These are phyloP conservation scores for Skeletonema grethae DNA, from an alignment of 108 stramenopile species.

Conservation along the genomic window DNA sequence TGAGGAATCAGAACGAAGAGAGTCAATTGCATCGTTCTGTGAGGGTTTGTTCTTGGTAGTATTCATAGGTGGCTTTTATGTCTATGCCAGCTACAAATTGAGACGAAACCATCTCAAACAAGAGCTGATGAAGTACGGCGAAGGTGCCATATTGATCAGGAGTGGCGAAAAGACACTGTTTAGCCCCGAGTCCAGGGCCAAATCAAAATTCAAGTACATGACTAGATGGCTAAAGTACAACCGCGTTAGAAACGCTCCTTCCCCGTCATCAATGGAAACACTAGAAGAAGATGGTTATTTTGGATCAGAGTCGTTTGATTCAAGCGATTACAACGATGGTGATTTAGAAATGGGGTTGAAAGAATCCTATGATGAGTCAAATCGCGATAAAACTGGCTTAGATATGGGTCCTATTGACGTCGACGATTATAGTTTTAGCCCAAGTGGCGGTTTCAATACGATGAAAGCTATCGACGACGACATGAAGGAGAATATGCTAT, in stretches of 20 bases:
- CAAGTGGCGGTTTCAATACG: constrained; percentile 2
- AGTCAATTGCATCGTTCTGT: constrained; percentile 27
- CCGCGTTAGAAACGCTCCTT: neutral
- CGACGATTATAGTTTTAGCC: neutral
- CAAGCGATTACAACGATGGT: constrained; percentile 21
- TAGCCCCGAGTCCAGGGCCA: neutral
- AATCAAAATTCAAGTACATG: neutral
- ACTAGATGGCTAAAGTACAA: constrained; percentile 2
- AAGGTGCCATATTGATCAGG: constrained; percentile 25
- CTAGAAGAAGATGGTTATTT: constrained; percentile 38
- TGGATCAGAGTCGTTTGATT: constrained; percentile 21
- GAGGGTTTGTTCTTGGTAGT: constrained; percentile 23
- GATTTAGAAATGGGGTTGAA: constrained; percentile 34
- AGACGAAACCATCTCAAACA: constrained; percentile 24
- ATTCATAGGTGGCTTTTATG: constrained; percentile 33
- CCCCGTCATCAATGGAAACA: constrained; percentile 11
- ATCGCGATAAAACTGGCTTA: constrained; percentile 20
- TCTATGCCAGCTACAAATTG: constrained; percentile 29
- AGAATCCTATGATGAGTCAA: constrained; percentile 34
- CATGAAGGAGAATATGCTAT: constrained; percentile 2
- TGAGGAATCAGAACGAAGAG: constrained; percentile 16
- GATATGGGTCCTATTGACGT: constrained; percentile 37
- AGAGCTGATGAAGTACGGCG: constrained; percentile 23
- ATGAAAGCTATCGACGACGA: constrained; percentile 34
- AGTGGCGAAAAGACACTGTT: neutral